These are phyloP conservation scores for Fusarium haematococcum DNA, from an alignment of 2,329 filamentous ascomycete genomes.

Conservation along the genomic window DNA sequence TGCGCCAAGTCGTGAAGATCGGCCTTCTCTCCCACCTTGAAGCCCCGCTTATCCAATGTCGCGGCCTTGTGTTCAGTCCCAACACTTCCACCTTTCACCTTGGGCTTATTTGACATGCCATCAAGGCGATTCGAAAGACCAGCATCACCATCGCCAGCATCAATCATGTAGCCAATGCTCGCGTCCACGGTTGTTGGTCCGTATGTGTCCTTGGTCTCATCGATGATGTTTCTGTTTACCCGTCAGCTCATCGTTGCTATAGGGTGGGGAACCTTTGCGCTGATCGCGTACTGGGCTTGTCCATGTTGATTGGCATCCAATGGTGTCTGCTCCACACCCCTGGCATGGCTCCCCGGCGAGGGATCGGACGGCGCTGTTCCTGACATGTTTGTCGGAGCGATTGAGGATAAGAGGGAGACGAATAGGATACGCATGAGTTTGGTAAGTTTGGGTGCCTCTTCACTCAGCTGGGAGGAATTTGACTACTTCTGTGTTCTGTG, in stretches of 20 bases:
- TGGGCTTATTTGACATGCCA: not conserved
- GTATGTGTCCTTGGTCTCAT: conserved; percentile 14
- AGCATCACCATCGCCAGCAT: not conserved
- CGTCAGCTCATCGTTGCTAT: not conserved
- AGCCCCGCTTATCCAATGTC: not conserved
- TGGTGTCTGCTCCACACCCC: conserved; percentile 1
- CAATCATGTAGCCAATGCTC: conserved; percentile 13
- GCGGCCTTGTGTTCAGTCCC: not conserved
- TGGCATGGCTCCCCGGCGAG: conserved; percentile 6
- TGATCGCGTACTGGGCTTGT: conserved; percentile 11
- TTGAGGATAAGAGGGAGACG: not conserved
- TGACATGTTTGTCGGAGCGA: not conserved
- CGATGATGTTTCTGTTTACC: conserved; percentile 1
- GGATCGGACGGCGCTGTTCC: conserved; percentile 19
- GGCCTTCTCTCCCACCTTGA: conserved; percentile 15
- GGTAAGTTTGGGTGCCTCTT: not conserved
- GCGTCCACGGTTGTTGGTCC: conserved; percentile 7
- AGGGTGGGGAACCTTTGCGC: not conserved
- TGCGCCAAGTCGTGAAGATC: conserved; percentile 12
- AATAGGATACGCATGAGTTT: not conserved
- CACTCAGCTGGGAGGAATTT: not conserved
- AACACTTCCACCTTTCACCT: not conserved
- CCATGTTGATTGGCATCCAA: conserved; percentile 18
- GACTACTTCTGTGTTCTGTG: not conserved
- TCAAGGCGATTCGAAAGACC: not conserved